Percentiles rank a stretch among this genome's conserved stretches.
These are phyloP conservation scores for Sclerotiophoma versabilis DNA, from an alignment of 2,329 filamentous ascomycete species.

Conservation along the genomic window DNA sequence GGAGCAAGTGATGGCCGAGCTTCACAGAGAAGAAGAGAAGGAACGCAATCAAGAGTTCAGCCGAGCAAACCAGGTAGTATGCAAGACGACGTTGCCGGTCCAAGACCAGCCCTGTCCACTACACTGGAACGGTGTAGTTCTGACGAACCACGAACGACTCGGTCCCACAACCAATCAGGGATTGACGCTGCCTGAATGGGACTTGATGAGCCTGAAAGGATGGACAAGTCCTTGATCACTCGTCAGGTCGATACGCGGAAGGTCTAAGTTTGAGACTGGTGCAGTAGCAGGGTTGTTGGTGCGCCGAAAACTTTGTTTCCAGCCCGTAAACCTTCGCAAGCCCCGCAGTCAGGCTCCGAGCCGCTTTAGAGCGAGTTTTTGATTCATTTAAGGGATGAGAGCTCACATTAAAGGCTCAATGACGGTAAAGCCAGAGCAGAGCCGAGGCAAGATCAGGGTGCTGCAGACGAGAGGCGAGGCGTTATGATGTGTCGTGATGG, in stretches of 20 bases:
- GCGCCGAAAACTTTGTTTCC: constrained; percentile 48
- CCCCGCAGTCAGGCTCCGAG: constrained; percentile 32
- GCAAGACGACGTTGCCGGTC: constrained; percentile 38
- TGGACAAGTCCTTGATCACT: constrained; percentile 34
- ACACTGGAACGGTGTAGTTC: constrained; percentile 37
- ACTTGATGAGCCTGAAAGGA: constrained; percentile 34
- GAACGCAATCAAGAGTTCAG: constrained; percentile 35
- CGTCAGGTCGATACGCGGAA: constrained; percentile 22
- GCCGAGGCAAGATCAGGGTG: constrained; percentile 4
- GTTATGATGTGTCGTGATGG: constrained; percentile 21
- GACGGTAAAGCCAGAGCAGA: constrained; percentile 9
- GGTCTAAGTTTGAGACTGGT: constrained; percentile 48
- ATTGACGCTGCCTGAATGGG: constrained; percentile 24
- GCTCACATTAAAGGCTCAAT: constrained; percentile 18
- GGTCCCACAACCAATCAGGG: constrained; percentile 25
- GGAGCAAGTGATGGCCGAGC: constrained; percentile 39
- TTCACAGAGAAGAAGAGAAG: constrained; percentile 28
- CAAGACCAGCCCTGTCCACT: constrained; percentile 29
- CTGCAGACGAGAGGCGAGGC: constrained; percentile 4
- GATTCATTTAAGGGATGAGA: constrained; percentile 21
- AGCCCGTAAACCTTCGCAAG: constrained; percentile 40
- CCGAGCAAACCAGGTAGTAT: constrained; percentile 38
- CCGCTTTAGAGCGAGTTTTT: constrained; percentile 28
- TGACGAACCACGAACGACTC: constrained; percentile 19
- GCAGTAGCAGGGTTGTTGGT: constrained; percentile 46